Base-by-base conservation (phyloP, 2,329 filamentous ascomycete genomes). In the Exophiala spinifera region DNA sequence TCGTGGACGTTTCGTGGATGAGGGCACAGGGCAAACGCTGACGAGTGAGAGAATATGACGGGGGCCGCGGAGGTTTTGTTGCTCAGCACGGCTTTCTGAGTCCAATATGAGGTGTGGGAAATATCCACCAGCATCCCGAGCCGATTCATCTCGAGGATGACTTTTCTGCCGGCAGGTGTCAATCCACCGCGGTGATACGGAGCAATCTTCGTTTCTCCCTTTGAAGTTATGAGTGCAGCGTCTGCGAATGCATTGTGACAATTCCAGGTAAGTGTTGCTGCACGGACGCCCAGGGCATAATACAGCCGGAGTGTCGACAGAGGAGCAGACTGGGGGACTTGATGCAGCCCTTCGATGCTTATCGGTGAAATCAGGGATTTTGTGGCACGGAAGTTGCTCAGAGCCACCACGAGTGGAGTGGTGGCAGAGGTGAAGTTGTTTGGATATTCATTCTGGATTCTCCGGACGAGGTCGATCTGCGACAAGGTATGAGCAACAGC, bases 91-190 rank as follows among this genome's bases (percentile, higher is more conserved):
- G 96, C 88, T 5, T 84, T 74, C 89, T 95, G 94, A 0, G 91
- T 96, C 56, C 92, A 87, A 53, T 82, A 80, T 63, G 87, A 80
- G 20, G 85, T 83, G 69, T 96, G 92, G 5, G 88, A 81, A 33
- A 96, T 78, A 67, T 96, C 92, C 37, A 97, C 88, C n/a, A 96
- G 84, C 85, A 96, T 91, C 21, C 92, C 92, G 1, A 96, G 76
- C 2, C 92, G 82, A 69, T 96, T 97, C 91, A 97, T 96, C 75
- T 97, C 92, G 33, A 77, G 77, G 42, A 97, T 77, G 0, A 96
- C 73, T 11, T 77, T 68, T 48, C 82, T 80, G 3, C 92, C 92
- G 1, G 79, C 78, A 1, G 79, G 75, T 55, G 87, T 92, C 1
- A 97, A 77, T 1, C 92, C 92, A 70, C 55, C 81, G 76, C 70